phyloP scores from a whole-genome alignment of 495 filamentous ascomycete species.

The Aspergillus bertholletiae region DNA sequence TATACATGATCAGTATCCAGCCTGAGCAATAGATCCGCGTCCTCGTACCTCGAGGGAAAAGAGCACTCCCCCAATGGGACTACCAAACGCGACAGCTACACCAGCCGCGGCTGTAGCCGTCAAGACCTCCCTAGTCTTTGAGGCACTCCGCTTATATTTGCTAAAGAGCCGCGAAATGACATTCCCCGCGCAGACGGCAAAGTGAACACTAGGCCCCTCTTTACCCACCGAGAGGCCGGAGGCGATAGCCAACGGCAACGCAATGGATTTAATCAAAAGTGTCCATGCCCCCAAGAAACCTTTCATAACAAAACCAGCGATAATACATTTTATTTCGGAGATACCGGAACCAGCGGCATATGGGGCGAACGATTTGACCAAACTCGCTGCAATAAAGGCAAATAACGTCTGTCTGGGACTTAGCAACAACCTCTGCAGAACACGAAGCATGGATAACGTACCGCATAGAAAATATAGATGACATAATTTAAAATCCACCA shows the following conservation, averaged over 20 bases:
- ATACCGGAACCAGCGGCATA: slow-evolving; percentile 98
- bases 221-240: slow-evolving; percentile 96
- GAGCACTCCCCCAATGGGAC: slow-evolving; percentile 92
- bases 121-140: slow-evolving; percentile 92
- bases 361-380: slow-evolving; percentile 92
- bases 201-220: slow-evolving; percentile 96
- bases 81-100: slow-evolving; percentile 95
- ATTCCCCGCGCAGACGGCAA: slow-evolving; percentile 96
- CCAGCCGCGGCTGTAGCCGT: slow-evolving; percentile 93
- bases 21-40: neutral
- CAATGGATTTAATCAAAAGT: slow-evolving; percentile 88
- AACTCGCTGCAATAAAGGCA: slow-evolving; percentile 72
- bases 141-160: slow-evolving; percentile 90
- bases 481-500: slow-evolving; percentile 79
- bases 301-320: slow-evolving; percentile 99
- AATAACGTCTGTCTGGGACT: slow-evolving; percentile 64
- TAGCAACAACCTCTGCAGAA: neutral
- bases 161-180: slow-evolving; percentile 91
- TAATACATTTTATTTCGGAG: slow-evolving; percentile 99
- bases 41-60: slow-evolving; percentile 79
- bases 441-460: slow-evolving; percentile 33
- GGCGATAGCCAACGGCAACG: slow-evolving; percentile 86
- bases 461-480: slow-evolving; percentile 85
- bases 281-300: slow-evolving; percentile 94
- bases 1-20: slow-evolving; percentile 24